Percentiles rank a stretch among this genome's conserved stretches.
Evolutionary conservation across 2,329 filamentous ascomycete species (phyloP).

Genomic region (Gremmenia infestans): DNA sequence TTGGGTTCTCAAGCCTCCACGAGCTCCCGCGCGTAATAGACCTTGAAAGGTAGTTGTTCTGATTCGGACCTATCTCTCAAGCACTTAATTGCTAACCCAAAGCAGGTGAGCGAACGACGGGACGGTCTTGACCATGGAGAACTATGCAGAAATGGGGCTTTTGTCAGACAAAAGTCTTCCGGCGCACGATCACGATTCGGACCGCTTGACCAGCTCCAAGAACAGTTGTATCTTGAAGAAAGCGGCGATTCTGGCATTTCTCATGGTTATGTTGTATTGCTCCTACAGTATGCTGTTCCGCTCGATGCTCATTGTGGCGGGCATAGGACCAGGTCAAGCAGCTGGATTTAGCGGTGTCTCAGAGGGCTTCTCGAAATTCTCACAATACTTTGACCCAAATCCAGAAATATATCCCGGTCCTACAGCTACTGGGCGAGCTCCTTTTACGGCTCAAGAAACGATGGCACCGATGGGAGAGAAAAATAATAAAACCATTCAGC

Average conservation of each 20-base stretch:
- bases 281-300: slow-evolving; percentile 16
- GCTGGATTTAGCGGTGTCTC: background rate
- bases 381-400: slow-evolving; percentile 59
- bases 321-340: background rate
- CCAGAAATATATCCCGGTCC: slow-evolving; percentile 59
- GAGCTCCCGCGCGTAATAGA: too few species aligned
- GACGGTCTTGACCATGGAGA: background rate
- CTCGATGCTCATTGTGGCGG: background rate
- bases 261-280: slow-evolving; percentile 14
- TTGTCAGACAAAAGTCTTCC: background rate
- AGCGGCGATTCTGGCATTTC: background rate
- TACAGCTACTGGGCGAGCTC: slow-evolving; percentile 63
- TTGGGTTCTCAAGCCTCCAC: too few species aligned
- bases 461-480: slow-evolving; percentile 59
- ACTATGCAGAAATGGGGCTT: background rate
- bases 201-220: background rate
- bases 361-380: slow-evolving; percentile 38
- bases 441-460: slow-evolving; percentile 71
- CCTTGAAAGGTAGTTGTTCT: background rate
- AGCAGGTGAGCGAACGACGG: background rate
- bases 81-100: background rate
- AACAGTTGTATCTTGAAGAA: background rate
- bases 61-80: background rate
- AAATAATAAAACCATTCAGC: slow-evolving; percentile 62
- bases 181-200: background rate